Evolutionary conservation across 176 grass and related monocot species (phyloP).

Genomic region (Juncus effusus): DNA sequence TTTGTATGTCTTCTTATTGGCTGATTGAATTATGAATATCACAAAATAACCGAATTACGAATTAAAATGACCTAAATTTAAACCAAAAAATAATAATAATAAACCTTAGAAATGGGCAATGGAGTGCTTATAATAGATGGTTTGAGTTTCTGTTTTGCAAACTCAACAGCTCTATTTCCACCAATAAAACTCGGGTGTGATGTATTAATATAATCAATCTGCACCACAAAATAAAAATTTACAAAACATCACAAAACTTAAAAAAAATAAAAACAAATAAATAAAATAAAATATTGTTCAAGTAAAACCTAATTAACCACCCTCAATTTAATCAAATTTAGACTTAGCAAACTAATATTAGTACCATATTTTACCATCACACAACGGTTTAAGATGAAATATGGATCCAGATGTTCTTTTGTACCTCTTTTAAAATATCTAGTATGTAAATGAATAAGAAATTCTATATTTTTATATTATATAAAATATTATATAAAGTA

Average conservation of each 20-base stretch:
- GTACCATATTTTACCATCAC: too few species aligned
- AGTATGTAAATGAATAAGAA: too few species aligned
- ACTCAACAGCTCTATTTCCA: slow-evolving; percentile 74
- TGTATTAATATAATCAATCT: slow-evolving; percentile 98
- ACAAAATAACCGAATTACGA: slow-evolving; percentile 14
- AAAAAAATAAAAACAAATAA: not conserved
- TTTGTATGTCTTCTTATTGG: too few species aligned
- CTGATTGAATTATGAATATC: too few species aligned
- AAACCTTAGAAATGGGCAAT: slow-evolving; percentile 48
- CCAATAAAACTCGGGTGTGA: slow-evolving; percentile 89
- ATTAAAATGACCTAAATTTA: slow-evolving; percentile 8
- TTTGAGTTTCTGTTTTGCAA: slow-evolving; percentile 59
- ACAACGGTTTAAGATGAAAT: too few species aligned
- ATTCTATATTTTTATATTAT: not conserved
- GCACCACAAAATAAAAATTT: slow-evolving; percentile 27
- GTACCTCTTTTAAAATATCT: too few species aligned
- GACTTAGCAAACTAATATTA: too few species aligned
- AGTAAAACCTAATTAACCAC: too few species aligned
- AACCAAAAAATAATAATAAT: slow-evolving; percentile 1
- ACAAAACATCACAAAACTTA: slow-evolving; percentile 16
- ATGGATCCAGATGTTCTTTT: too few species aligned
- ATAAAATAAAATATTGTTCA: too few species aligned
- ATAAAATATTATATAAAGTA: slow-evolving; percentile 22
- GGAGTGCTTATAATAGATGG: slow-evolving; percentile 38
- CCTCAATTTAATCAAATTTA: too few species aligned